Evolutionary conservation across 441 rosid genomes (phyloP), one percentile per base, ranked within the genome.

Genomic region (Gossypium gossypioides): DNA sequence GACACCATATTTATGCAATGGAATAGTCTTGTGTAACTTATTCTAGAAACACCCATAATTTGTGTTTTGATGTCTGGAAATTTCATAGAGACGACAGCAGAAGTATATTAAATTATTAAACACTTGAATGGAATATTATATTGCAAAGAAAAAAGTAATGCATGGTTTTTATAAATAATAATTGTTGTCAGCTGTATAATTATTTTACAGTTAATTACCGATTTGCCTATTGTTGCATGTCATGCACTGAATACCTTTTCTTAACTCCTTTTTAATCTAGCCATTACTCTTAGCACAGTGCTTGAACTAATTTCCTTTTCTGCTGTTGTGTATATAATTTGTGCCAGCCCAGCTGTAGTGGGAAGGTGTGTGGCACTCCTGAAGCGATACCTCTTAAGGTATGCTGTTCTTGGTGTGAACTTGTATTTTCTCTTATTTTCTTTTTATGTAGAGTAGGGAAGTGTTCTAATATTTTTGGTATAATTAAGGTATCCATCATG

Each of bases 331-430:
- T 71, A 32, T 81, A 76, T 65, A 71, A 72, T 76, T 77, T 82
- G 66, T 71, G 78, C 80, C 98, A 96, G 99, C 79, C 99, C 99
- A 48, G 98, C 96, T 56, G 97, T 93, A 62, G 97, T 96, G 76
- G 92, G 91, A 71, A 89, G 96, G 80, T 93, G 99, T 69, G 97
- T 96, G 83, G 87, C 91, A 68, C 88, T 93, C 80, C 80, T 96
- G 82, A 96, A 96, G 86, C 89, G 98, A 12, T 85, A 89, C 81
- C 89, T 96, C 75, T 78, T 96, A 78, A 81, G 97, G 99, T 91
- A 85, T 68, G 84, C 32, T 73, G 60, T 73, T 71, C 72, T 77
- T 72, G 50, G 70, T 15, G 67, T 69, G 44, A 21, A 75, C 68
- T 42, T 67, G 37, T 75, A 59, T 83, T 67, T 68, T 67, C 25